phyloP scores from a whole-genome alignment of 2,329 filamentous ascomycete genomes.

The Didymella pomorum region DNA sequence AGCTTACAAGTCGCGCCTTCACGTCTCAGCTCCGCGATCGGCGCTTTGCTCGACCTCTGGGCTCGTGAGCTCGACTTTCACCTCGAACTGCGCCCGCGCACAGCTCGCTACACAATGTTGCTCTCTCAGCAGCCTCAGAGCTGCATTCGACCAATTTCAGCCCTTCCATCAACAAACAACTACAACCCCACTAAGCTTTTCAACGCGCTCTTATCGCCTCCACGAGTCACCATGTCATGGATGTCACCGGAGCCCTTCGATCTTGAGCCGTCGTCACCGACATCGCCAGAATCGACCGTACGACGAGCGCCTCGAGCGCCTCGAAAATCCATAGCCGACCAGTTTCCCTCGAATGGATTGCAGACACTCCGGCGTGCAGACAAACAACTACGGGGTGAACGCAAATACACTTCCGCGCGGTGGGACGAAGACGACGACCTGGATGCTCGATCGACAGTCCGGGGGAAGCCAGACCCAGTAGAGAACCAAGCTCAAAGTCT shows the following conservation, averaged over 20 bases:
- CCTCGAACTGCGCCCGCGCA: neutral
- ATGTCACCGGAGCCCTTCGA: slow-evolving; percentile 2
- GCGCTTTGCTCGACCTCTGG: neutral
- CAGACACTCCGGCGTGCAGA: neutral
- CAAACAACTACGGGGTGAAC: neutral
- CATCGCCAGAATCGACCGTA: neutral
- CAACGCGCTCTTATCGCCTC: slow-evolving; percentile 2
- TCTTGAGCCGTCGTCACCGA: neutral
- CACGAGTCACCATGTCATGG: slow-evolving; percentile 2
- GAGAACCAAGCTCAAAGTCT: neutral
- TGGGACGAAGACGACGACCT: slow-evolving; percentile 1
- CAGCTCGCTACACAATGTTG: slow-evolving; percentile 9
- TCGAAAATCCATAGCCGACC: neutral
- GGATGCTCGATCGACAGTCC: neutral
- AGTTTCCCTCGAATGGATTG: neutral
- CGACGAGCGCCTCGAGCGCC: neutral
- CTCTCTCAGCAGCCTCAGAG: slow-evolving; percentile 8
- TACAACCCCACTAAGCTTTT: slow-evolving; percentile 10
- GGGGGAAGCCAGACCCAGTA: neutral
- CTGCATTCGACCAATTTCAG: slow-evolving; percentile 2
- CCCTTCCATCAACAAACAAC: neutral
- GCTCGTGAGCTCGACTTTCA: slow-evolving; percentile 1
- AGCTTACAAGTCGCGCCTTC: neutral
- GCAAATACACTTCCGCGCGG: neutral
- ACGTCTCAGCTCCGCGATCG: neutral